Evolutionary conservation across 2,329 filamentous ascomycete genomes (phyloP), one percentile per base, ranked within the genome.

Genomic region (Fusarium haematococcum): DNA sequence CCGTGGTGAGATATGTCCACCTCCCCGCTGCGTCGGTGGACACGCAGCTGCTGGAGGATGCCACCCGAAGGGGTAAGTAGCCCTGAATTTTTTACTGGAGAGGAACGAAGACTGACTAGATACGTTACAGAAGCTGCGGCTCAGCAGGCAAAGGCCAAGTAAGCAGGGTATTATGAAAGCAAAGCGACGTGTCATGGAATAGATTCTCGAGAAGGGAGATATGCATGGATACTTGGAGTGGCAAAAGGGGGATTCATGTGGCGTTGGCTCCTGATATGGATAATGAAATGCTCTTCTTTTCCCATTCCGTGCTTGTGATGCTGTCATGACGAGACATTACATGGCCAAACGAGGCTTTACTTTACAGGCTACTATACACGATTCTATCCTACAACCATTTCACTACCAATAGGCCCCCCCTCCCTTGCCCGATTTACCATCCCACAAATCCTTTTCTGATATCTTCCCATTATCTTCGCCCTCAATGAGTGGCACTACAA

Each of bases 1-100:
- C 94, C 66, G 95, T 98, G 52, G 95, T 98, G 74, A 90, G 95
- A 78, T 98, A 98, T 80, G 95, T 98, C 59, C 94, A 98, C 83
- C 86, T 98, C 60, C 95, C 95, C 0, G 92, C 92, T 9, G 89
- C 88, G 32, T 93, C 94, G 50, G 95, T 98, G 43, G 95, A 98
- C 81, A 93, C 95, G 30, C 93, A 94, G 37, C 84, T 98, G 72
- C 85, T 98, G 71, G 95, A 98, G 86, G 95, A 98, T 86, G 95
- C 95, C 23, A 97, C 94, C 69, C 91, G 94, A 83, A 92, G 94
- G 91, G 94, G 94, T 94, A 85, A 79, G 85, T 77, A 7, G 20
- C 23, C 14, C n/a, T 14, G 48, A 59, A 33, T 14, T 1, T 16
- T 32, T 27, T 8, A 2, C 39, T 20, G 20, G 20, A 20, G 20